Percentiles rank a stretch among this genome's conserved stretches.
Conservation (phyloP, 305 asterid genomes). For the Fraxinus angustifolia region DNA sequence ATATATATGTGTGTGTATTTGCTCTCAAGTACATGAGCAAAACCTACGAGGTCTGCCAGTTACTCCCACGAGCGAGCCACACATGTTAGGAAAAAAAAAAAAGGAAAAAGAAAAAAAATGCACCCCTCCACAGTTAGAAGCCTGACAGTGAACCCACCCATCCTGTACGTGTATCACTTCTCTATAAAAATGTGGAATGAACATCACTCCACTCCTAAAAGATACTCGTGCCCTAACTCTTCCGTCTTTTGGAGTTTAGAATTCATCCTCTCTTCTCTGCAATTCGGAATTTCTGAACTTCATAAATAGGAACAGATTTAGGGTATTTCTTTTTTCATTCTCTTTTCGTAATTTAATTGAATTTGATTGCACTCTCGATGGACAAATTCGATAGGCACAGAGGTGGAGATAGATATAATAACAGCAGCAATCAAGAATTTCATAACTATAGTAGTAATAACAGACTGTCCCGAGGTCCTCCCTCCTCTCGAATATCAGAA, state of each 20-base stretch:
- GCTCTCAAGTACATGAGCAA: no score
- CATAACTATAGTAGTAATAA: slow-evolving; percentile 23
- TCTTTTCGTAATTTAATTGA: neutral
- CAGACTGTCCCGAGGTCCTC: slow-evolving; percentile 44
- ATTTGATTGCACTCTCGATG: slow-evolving; percentile 22
- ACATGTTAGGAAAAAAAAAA: no score
- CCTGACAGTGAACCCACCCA: no score
- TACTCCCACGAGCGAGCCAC: no score
- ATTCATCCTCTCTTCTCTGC: neutral
- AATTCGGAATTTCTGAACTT: neutral
- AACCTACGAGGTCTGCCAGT: no score
- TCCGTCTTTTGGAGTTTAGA: neutral
- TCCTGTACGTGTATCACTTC: no score
- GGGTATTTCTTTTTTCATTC: slow-evolving; percentile 18
- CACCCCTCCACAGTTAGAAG: no score
- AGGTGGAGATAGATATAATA: slow-evolving; percentile 49
- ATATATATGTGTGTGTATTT: no score
- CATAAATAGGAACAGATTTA: neutral
- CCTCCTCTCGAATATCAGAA: slow-evolving; percentile 26
- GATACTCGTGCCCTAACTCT: neutral
- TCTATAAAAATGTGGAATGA: no score
- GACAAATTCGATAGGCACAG: slow-evolving; percentile 54
- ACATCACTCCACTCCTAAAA: no score
- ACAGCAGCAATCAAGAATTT: slow-evolving; percentile 30
- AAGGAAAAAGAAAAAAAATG: no score